phyloP scores from a whole-genome alignment of 345 rosid genomes.

The Mallotus nudiflorus region DNA sequence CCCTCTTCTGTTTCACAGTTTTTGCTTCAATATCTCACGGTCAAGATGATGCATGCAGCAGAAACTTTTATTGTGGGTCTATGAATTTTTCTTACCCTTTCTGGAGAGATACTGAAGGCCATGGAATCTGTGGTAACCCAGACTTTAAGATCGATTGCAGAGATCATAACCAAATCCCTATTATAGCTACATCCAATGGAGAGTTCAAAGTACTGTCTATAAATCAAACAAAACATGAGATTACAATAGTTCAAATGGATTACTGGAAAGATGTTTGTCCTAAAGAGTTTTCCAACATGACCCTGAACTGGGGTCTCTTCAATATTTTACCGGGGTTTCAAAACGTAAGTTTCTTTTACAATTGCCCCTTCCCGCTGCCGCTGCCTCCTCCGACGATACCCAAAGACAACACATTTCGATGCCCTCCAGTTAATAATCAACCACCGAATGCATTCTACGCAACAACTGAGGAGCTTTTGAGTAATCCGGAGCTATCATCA shows the following conservation, averaged over 20 bases:
- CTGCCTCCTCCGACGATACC: background rate
- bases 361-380: constrained; percentile 14
- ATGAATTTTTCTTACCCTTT: constrained; percentile 45
- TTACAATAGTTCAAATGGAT: constrained; percentile 29
- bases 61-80: constrained; percentile 34
- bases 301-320: background rate
- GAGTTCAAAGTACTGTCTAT: constrained; percentile 14
- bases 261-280: constrained; percentile 24
- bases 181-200: background rate
- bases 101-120: constrained; percentile 39
- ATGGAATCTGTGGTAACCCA: constrained; percentile 33
- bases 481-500: no score
- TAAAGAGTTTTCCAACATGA: background rate
- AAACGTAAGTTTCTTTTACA: constrained; percentile 31
- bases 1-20: constrained; percentile 24
- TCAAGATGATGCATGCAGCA: constrained; percentile 28
- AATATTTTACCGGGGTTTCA: background rate
- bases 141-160: constrained; percentile 38
- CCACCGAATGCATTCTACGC: background rate
- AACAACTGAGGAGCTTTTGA: background rate
- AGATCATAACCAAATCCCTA: background rate
- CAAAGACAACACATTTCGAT: background rate
- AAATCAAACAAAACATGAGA: background rate
- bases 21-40: constrained; percentile 25
- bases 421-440: background rate